Evolutionary conservation across 1,284 basidiomycete species (phyloP).

Genomic region (Ganoderma lucidum): DNA sequence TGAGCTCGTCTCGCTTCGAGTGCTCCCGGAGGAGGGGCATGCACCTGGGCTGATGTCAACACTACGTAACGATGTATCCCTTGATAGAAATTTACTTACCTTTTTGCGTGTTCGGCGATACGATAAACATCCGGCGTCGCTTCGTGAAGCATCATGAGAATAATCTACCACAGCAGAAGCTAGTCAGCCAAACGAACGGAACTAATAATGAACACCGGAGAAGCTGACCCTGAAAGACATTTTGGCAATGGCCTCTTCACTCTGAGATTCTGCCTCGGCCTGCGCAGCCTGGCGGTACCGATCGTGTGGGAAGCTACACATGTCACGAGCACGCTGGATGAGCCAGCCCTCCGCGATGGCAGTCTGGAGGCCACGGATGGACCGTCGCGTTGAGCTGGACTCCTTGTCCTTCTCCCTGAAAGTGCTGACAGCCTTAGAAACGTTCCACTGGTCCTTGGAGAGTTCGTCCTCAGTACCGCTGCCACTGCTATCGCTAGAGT

Average conservation of each 20-base stretch:
- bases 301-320: constrained; percentile 79
- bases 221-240: constrained; percentile 69
- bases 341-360: constrained; percentile 77
- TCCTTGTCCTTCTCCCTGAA: constrained; percentile 41
- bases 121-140: constrained; percentile 66
- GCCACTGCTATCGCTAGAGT: constrained; percentile 53
- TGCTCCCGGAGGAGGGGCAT: constrained; percentile 65
- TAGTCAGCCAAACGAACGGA: background rate
- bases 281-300: constrained; percentile 75
- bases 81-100: constrained; percentile 44
- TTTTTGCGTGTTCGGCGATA: constrained; percentile 72
- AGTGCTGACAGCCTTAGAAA: constrained; percentile 58
- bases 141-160: constrained; percentile 75
- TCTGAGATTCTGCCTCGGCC: constrained; percentile 59
- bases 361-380: constrained; percentile 71
- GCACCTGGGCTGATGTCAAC: constrained; percentile 51
- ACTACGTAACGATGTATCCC: background rate
- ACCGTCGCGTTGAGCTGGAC: constrained; percentile 51
- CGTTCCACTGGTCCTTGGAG: constrained; percentile 51
- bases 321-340: constrained; percentile 72
- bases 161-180: constrained; percentile 53
- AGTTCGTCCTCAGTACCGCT: constrained; percentile 60
- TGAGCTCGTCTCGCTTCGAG: constrained; percentile 64
- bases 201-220: too few relatives aligned
- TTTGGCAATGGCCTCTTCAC: constrained; percentile 61